phyloP scores from a whole-genome alignment of 352 stramenopile species.

The Peronosclerospora sorghi region DNA sequence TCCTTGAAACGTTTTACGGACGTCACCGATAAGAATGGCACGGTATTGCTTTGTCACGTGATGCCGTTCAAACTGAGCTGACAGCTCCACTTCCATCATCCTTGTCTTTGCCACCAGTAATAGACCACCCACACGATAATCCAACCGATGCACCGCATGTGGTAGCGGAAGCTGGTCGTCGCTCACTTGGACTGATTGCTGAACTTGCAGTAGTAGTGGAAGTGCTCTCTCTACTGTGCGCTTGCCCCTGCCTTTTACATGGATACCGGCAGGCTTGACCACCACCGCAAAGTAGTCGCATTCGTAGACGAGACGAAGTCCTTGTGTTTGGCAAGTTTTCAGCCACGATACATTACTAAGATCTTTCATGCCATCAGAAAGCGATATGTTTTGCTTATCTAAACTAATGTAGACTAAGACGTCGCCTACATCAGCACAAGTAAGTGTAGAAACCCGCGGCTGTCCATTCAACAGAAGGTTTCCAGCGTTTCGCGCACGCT shows the following conservation, averaged over 20 bases:
- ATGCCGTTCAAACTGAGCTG: slow-evolving; percentile 36
- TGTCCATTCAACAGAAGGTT: no score
- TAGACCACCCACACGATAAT: slow-evolving; percentile 47
- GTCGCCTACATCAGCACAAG: no score
- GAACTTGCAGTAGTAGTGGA: slow-evolving; percentile 19
- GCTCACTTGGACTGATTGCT: neutral
- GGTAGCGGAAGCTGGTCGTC: slow-evolving; percentile 17
- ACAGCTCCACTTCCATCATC: slow-evolving; percentile 28
- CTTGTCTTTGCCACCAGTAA: slow-evolving; percentile 54
- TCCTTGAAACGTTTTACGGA: no score
- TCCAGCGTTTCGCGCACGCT: no score
- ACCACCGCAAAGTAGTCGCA: slow-evolving; percentile 31
- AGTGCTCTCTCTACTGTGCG: slow-evolving; percentile 41
- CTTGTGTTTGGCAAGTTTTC: slow-evolving; percentile 31
- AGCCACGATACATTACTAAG: slow-evolving; percentile 26
- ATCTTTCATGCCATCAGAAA: no score
- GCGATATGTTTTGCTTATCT: no score
- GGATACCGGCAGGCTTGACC: slow-evolving; percentile 47
- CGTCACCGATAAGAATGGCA: slow-evolving; percentile 37
- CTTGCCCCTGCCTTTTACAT: slow-evolving; percentile 45
- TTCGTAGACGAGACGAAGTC: slow-evolving; percentile 46
- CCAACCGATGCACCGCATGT: slow-evolving; percentile 47
- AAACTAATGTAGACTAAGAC: no score
- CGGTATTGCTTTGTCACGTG: slow-evolving; percentile 39
- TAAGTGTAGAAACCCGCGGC: no score